phyloP scores from a whole-genome alignment of 2,329 filamentous ascomycete genomes.

The Coniella lustricola region DNA sequence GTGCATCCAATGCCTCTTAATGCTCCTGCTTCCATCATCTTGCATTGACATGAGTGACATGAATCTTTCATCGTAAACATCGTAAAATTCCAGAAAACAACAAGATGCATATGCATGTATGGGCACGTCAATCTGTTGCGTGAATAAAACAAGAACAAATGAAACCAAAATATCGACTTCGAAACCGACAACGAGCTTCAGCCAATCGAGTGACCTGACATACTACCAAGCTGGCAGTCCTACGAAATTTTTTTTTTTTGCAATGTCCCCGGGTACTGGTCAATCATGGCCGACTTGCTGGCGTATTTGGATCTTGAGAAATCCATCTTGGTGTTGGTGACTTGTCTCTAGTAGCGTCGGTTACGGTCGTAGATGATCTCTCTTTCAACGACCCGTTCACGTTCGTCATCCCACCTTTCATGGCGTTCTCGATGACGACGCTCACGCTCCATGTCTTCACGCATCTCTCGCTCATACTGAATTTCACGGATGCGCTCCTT shows the following conservation, averaged over 20 bases:
- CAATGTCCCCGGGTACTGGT: too few relatives aligned
- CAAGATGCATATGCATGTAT: background rate
- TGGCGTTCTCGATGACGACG: slow-evolving; percentile 25
- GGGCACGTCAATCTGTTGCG: background rate
- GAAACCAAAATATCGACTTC: too few relatives aligned
- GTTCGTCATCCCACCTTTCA: slow-evolving; percentile 37
- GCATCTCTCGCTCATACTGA: slow-evolving; percentile 52
- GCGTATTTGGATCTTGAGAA: too few relatives aligned
- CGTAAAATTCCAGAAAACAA: background rate
- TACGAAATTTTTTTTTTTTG: too few relatives aligned
- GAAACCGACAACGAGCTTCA: background rate
- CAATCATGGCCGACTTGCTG: too few relatives aligned
- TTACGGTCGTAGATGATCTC: slow-evolving; percentile 55
- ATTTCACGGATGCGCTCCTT: slow-evolving; percentile 46
- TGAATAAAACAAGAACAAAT: background rate
- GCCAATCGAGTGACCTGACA: too few relatives aligned
- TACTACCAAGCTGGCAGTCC: too few relatives aligned
- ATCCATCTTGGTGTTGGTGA: background rate
- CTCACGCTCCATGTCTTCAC: slow-evolving; percentile 42
- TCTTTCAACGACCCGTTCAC: slow-evolving; percentile 55
- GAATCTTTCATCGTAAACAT: background rate
- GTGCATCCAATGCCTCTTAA: background rate
- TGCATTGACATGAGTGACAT: background rate
- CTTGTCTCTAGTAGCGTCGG: slow-evolving; percentile 9
- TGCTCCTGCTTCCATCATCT: background rate